A percentile compares a stretch with the other conserved stretches of the same genome.
Evolutionary conservation across 108 stramenopile genomes (phyloP).

Genomic region (Cylindrotheca closterium): DNA sequence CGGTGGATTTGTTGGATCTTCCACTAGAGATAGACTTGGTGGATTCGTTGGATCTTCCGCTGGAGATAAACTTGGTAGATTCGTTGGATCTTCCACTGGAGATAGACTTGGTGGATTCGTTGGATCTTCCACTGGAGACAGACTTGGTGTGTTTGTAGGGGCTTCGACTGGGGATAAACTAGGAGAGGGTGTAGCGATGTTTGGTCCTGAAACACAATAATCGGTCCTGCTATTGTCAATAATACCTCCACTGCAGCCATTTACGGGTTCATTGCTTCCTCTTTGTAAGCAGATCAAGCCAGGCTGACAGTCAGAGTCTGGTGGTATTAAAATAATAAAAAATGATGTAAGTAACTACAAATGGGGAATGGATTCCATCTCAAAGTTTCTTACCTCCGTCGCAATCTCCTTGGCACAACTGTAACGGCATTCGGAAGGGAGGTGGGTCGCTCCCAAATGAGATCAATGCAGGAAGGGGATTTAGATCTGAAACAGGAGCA

Average conservation of each 20-base stretch:
- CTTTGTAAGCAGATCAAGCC: conserved; percentile 17
- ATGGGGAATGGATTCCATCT: no score
- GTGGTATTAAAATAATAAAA: no score
- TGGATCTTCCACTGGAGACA: background rate
- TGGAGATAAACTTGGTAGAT: background rate
- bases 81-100: background rate
- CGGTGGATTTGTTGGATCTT: background rate
- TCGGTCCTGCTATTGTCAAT: no score
- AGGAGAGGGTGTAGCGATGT: no score
- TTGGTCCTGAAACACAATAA: no score
- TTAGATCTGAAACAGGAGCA: background rate
- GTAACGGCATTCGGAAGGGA: conserved; percentile 16
- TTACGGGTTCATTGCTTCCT: background rate
- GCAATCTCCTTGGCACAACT: conserved; percentile 54
- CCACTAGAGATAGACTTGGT: background rate
- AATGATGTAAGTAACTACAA: no score
- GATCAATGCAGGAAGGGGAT: conserved; percentile 2
- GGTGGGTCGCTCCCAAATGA: conserved; percentile 8
- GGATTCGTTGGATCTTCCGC: background rate
- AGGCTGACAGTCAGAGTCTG: conserved; percentile 5
- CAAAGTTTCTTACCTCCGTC: conserved; percentile 37
- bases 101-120: background rate
- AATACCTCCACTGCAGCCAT: no score
- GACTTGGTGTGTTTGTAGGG: no score
- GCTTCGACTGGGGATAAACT: no score